Conservation (phyloP, 495 filamentous ascomycete species). For the Neurospora sp. region DNA sequence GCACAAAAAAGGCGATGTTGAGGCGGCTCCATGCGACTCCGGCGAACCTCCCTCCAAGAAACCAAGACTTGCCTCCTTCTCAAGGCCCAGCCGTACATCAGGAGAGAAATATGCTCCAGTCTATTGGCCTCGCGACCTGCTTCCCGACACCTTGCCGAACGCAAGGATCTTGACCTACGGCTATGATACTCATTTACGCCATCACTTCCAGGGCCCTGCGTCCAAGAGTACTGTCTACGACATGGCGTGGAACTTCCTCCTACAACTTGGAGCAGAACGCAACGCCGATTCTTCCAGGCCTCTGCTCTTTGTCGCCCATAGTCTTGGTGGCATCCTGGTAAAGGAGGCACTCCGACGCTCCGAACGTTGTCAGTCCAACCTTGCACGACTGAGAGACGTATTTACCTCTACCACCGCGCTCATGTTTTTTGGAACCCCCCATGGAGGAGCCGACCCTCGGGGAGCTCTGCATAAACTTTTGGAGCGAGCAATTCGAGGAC, state of each 20-base stretch:
- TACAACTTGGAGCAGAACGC: conserved; percentile 24
- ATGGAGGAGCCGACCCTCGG: conserved; percentile 25
- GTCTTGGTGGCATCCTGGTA: conserved; percentile 42
- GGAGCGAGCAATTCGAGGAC: conserved; percentile 10
- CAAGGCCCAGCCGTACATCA: background rate
- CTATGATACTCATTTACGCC: conserved; percentile 21
- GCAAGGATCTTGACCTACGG: conserved; percentile 42
- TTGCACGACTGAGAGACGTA: conserved; percentile 14
- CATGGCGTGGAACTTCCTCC: conserved; percentile 26
- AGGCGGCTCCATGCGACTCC: background rate
- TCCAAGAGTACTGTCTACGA: conserved; percentile 26
- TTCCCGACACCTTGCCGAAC: conserved; percentile 33
- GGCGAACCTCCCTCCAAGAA: background rate
- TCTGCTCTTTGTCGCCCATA: conserved; percentile 40
- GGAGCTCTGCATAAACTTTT: conserved; percentile 4
- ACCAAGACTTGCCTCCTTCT: background rate
- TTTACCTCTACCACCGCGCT: conserved; percentile 28
- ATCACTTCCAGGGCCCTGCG: background rate
- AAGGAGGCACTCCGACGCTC: conserved; percentile 31
- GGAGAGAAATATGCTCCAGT: background rate
- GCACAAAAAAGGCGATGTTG: background rate
- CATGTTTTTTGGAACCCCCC: conserved; percentile 37
- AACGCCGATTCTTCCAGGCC: conserved; percentile 18
- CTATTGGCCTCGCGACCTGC: conserved; percentile 38
- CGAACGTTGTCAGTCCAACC: conserved; percentile 2